Conservation (phyloP, 2,329 filamentous ascomycete genomes). For the Hymenoscyphus linearis region DNA sequence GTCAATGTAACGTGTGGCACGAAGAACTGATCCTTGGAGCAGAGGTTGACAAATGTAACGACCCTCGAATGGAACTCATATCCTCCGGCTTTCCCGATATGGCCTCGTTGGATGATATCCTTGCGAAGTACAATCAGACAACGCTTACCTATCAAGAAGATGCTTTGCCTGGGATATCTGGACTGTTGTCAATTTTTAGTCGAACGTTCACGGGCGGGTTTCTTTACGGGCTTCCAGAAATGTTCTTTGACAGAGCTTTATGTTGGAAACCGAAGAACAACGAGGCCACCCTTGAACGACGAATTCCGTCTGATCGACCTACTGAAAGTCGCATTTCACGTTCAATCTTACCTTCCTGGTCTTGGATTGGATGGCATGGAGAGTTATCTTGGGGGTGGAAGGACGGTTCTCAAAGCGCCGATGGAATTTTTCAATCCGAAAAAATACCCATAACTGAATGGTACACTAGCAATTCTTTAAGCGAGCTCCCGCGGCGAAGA, state of each 20-base stretch:
- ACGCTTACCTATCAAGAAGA: not conserved
- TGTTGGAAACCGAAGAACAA: not conserved
- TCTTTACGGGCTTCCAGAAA: not conserved
- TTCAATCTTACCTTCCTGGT: not conserved
- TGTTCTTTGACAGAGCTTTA: not conserved
- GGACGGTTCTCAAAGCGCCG: not conserved
- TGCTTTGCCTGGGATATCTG: not conserved
- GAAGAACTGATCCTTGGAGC: not conserved
- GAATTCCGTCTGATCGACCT: not conserved
- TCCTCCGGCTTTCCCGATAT: not conserved
- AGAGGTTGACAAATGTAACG: not conserved
- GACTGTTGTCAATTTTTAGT: not conserved
- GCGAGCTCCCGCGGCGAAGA: not conserved
- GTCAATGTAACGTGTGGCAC: not conserved
- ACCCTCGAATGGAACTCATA: not conserved
- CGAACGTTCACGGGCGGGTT: not conserved
- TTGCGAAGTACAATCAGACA: not conserved
- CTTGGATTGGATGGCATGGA: not conserved
- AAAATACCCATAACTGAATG: not conserved
- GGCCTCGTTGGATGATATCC: not conserved
- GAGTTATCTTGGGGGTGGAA: not conserved
- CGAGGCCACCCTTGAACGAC: not conserved
- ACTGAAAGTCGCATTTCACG: not conserved
- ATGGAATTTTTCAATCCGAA: not conserved
- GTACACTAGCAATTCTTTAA: not conserved